A percentile compares a stretch with the other conserved stretches of the same genome.
These are phyloP conservation scores for Schwanniomyces etchellsii DNA, from an alignment of 1,139 yeast genomes.

Conservation along the genomic window DNA sequence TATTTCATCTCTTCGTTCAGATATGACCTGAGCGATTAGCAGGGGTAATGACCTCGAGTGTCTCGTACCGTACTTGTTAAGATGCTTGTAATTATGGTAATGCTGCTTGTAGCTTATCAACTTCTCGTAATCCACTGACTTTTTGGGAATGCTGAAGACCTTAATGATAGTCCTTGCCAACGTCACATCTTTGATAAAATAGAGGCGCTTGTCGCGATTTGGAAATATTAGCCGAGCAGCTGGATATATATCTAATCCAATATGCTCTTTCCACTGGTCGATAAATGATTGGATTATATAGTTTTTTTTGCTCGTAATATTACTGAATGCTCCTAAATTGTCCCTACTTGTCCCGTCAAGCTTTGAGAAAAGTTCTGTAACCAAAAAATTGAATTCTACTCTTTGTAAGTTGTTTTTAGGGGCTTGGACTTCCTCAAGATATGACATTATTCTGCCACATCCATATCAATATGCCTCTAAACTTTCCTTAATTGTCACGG, in stretches of 20 bases:
- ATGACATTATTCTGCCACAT: constrained; percentile 6
- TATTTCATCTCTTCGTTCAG: constrained; percentile 34
- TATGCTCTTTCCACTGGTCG: constrained; percentile 53
- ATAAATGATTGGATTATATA: constrained; percentile 43
- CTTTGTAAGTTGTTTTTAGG: constrained; percentile 20
- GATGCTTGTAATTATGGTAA: constrained; percentile 24
- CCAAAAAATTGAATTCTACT: constrained; percentile 19
- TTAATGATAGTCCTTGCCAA: constrained; percentile 38
- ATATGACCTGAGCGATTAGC: constrained; percentile 40
- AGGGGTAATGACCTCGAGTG: constrained; percentile 41
- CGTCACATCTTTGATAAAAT: constrained; percentile 48
- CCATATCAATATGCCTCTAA: not conserved
- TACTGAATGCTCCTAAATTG: constrained; percentile 21
- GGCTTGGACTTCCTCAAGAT: constrained; percentile 6
- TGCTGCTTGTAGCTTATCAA: constrained; percentile 35
- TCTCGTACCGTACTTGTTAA: constrained; percentile 17
- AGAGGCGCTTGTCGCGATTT: constrained; percentile 49
- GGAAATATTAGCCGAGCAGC: constrained; percentile 61
- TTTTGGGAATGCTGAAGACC: constrained; percentile 30
- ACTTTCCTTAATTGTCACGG: too few species aligned
- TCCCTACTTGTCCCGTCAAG: constrained; percentile 25
- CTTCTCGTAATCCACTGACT: constrained; percentile 29
- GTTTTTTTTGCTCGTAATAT: constrained; percentile 26
- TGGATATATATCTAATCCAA: constrained; percentile 70
- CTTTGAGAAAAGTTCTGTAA: constrained; percentile 26